These are phyloP conservation scores for Plasmodium falciparum DNA, from an alignment of 169 alveolate species.

Conservation along the genomic window DNA sequence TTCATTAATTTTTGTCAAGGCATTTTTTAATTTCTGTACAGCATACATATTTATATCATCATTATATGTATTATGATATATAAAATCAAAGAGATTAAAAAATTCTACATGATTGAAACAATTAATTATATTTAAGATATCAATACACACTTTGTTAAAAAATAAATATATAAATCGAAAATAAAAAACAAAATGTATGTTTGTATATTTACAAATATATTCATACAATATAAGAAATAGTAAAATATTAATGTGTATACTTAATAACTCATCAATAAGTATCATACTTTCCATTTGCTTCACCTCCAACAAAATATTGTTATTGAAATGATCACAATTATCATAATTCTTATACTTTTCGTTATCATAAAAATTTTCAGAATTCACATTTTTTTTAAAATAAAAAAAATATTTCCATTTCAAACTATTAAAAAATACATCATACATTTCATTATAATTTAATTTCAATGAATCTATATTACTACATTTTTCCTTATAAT, in stretches of 20 bases:
- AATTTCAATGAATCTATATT: constrained; percentile 36
- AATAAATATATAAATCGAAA: constrained; percentile 38
- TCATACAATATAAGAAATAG: constrained; percentile 60
- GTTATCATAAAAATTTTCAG: background rate
- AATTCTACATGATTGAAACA: constrained; percentile 44
- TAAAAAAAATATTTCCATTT: constrained; percentile 53
- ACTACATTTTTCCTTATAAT: constrained; percentile 29
- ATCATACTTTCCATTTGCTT: background rate
- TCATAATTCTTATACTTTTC: constrained; percentile 4
- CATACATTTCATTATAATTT: constrained; percentile 35
- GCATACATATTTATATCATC: background rate
- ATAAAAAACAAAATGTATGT: constrained; percentile 39
- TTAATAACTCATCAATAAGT: constrained; percentile 42
- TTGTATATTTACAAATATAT: constrained; percentile 54
- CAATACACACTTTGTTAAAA: constrained; percentile 60
- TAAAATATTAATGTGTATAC: constrained; percentile 59
- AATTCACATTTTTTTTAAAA: constrained; percentile 1
- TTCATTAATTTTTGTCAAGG: background rate
- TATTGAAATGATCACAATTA: background rate
- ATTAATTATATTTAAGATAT: constrained; percentile 33
- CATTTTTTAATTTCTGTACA: constrained; percentile 15
- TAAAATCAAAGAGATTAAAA: constrained; percentile 42
- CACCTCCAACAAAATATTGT: background rate
- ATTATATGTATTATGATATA: background rate
- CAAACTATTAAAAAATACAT: constrained; percentile 8